Base-by-base conservation (phyloP, 1,284 basidiomycete species). In the Trametes pubescens region DNA sequence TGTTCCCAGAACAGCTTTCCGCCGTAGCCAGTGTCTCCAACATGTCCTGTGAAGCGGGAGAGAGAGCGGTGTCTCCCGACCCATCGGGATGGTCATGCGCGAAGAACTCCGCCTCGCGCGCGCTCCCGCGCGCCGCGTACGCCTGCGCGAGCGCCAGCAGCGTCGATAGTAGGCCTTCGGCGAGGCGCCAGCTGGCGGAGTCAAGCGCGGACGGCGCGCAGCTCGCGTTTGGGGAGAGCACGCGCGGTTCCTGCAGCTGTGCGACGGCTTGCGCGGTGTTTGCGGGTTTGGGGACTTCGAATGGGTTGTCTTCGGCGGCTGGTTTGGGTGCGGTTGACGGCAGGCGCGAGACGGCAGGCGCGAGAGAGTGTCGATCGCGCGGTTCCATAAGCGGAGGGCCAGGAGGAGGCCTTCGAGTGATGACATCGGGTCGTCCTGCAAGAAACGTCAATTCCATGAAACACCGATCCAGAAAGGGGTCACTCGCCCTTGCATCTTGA, bases 41-140 rank as follows among this genome's bases (percentile, higher is more conserved):
- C 32, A 95, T 88, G 24, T 90, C 89, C 62, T 87, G 82, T 0
- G 86, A 81, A 0, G 86, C 80, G 2, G 81, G 74, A 3, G 81
- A 71, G 0, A 80, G 74, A 0, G 73, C 72, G 51, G 80, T 80
- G 59, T 82, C 81, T 40, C 82, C 82, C 0, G 87, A 83, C 76
- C 90, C 86, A 94, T 91, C 0, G 95, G 94, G 61, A 96, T 83
- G 0, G 93, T 89, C 63, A 96, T 92, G 81, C 1, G 90, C 82
- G 74, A 94, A 96, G 72, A 92, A 95, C 66, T 94, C 89, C 5
- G 92, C 88, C 71, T 95, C 93, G 29, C 90, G 86, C 8, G 88
- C 86, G 1, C 93, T 93, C 0, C 95, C 95, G 6, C 93, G 85
- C 0, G 80, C 74, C 18, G 87, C 81, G 69, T 94, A 92, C 0